Evolutionary conservation across 2,329 filamentous ascomycete genomes (phyloP).

Genomic region (Pseudogymnoascus verrucosus): DNA sequence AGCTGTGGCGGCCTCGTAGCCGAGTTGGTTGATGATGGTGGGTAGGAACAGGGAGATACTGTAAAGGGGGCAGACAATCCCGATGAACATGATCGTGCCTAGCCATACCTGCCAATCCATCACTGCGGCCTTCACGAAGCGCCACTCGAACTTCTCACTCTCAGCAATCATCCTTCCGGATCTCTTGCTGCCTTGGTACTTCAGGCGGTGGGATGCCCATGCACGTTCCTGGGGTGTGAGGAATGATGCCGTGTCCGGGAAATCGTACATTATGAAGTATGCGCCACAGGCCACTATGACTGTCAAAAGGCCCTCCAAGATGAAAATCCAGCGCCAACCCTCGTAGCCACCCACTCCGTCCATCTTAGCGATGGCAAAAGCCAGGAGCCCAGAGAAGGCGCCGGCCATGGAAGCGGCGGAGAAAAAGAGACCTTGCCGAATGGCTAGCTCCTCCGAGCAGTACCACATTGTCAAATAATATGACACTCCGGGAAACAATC

Average conservation of each 20-base stretch:
- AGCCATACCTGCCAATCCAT: slow-evolving; percentile 39
- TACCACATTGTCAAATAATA: slow-evolving; percentile 52
- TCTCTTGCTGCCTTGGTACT: slow-evolving; percentile 17
- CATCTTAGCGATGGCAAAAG: slow-evolving; percentile 38
- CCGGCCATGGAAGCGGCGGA: slow-evolving; percentile 32
- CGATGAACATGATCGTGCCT: slow-evolving; percentile 47
- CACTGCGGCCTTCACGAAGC: slow-evolving; percentile 33
- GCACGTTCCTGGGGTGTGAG: slow-evolving; percentile 32
- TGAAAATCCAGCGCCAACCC: slow-evolving; percentile 42
- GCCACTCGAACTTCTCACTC: slow-evolving; percentile 26
- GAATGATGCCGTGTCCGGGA: slow-evolving; percentile 34
- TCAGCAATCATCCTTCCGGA: slow-evolving; percentile 19
- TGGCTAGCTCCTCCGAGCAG: slow-evolving; percentile 44
- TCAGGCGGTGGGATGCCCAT: slow-evolving; percentile 22
- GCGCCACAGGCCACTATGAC: slow-evolving; percentile 29
- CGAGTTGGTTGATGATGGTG: slow-evolving; percentile 40
- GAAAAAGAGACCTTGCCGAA: slow-evolving; percentile 35
- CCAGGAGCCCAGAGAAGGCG: slow-evolving; percentile 39
- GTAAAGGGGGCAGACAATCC: slow-evolving; percentile 44
- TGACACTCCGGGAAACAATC: slow-evolving; percentile 28
- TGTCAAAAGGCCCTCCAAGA: slow-evolving; percentile 41
- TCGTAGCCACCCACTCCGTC: slow-evolving; percentile 35
- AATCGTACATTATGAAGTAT: slow-evolving; percentile 42
- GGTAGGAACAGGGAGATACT: slow-evolving; percentile 35
- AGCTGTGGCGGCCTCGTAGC: slow-evolving; percentile 44